Evolutionary conservation across 345 rosid genomes (phyloP).

Genomic region (Boechera retrofracta): DNA sequence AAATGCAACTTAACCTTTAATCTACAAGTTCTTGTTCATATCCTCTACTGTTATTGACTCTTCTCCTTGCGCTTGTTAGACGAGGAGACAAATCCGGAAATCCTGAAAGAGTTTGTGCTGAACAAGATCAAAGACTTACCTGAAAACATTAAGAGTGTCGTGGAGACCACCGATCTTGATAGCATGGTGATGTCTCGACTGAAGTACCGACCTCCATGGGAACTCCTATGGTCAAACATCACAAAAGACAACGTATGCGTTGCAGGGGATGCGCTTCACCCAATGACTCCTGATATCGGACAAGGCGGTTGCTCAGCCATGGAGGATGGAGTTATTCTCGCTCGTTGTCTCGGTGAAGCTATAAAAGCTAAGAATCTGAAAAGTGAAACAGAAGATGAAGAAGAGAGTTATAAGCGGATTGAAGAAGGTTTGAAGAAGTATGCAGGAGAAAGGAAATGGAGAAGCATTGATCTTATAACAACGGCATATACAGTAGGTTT

Average conservation of each 20-base stretch:
- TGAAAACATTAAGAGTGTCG: conserved; percentile 42
- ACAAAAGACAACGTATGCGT: conserved; percentile 66
- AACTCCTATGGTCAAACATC: conserved; percentile 59
- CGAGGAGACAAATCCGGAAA: conserved; percentile 42
- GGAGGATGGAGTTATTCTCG: conserved; percentile 69
- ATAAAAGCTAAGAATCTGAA: conserved; percentile 24
- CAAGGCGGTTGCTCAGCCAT: conserved; percentile 77
- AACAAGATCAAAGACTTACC: conserved; percentile 49
- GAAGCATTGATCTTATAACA: conserved; percentile 60
- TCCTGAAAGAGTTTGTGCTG: conserved; percentile 55
- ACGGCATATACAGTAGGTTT: conserved; percentile 57
- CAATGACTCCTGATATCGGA: conserved; percentile 74
- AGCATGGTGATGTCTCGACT: conserved; percentile 44
- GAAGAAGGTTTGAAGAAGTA: conserved; percentile 54
- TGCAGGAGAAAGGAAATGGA: conserved; percentile 67
- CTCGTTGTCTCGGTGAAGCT: conserved; percentile 68
- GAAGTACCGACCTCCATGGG: conserved; percentile 63
- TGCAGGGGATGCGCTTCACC: conserved; percentile 77
- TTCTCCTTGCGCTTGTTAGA: conserved; percentile 33
- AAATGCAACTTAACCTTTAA: background rate
- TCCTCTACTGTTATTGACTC: conserved; percentile 17
- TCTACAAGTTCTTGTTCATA: background rate
- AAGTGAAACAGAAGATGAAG: conserved; percentile 33
- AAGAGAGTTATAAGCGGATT: conserved; percentile 46
- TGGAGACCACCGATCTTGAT: conserved; percentile 53